These are phyloP conservation scores for Postia placenta DNA, from an alignment of 768 basidiomycete species.

Conservation along the genomic window DNA sequence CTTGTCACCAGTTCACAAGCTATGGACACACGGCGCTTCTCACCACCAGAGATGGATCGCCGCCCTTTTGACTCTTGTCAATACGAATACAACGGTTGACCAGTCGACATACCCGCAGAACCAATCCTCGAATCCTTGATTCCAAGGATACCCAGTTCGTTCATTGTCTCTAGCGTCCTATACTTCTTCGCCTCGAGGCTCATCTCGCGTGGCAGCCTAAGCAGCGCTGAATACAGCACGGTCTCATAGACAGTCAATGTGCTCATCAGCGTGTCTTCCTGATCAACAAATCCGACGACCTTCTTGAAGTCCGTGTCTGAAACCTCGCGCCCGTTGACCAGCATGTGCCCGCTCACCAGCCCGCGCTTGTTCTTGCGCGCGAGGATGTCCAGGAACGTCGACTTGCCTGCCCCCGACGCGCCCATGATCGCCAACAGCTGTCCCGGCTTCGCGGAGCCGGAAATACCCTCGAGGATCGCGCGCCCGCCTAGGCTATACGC, in stretches of 20 bases:
- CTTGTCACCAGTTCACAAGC: constrained; percentile 98
- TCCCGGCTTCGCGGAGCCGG: constrained; percentile 81
- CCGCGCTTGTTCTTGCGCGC: constrained; percentile 89
- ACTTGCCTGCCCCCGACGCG: constrained; percentile 94
- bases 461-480: constrained; percentile 72
- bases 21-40: constrained; percentile 94
- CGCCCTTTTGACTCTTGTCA: constrained; percentile 40
- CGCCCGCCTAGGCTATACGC: constrained; percentile 69
- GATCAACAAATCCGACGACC: constrained; percentile 93
- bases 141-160: constrained; percentile 87
- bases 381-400: constrained; percentile 93
- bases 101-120: constrained; percentile 56
- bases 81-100: constrained; percentile 2
- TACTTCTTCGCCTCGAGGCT: constrained; percentile 92
- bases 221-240: constrained; percentile 85
- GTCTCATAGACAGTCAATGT: constrained; percentile 99
- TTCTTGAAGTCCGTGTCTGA: constrained; percentile 70
- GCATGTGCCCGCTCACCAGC: constrained; percentile 59
- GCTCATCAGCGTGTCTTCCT: constrained; percentile 96
- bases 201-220: constrained; percentile 93
- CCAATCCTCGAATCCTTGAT: constrained; percentile 92
- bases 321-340: constrained; percentile 84
- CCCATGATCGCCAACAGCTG: constrained; percentile 96
- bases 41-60: constrained; percentile 93
- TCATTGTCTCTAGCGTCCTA: constrained; percentile 91